Evolutionary conservation across 1,284 basidiomycete species (phyloP), one percentile per base, ranked within the genome.

Genomic region (Ustilago nuda): DNA sequence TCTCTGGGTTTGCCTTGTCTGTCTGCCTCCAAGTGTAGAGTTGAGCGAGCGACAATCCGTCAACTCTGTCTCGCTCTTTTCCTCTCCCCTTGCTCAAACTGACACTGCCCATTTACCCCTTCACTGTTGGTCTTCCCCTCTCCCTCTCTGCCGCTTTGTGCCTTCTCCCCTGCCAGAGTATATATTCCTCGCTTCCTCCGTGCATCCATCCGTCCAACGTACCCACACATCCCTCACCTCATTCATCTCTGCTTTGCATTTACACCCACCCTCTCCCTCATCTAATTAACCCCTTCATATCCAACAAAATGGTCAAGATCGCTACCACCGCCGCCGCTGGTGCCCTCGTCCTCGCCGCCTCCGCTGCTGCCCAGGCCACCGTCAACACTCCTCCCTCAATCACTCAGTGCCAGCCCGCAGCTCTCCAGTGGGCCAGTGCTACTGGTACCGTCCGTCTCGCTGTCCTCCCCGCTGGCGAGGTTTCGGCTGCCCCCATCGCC

Each of bases 221-320:
- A 57, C 48, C 55, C 30, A 52, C 53, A 36, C 9, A 23, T 32
- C 55, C 55, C 33, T 53, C 50, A 58, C 41, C 56, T 45, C 43
- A 39, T 56, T 35, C 43, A 46, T 12, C 41, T 27, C 55, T 55
- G 61, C 37, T 54, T 27, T 53, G 52, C 55, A 39, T 46, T 19
- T 51, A 19, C 45, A 32, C 51, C 53, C 54, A 17, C 23, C 48
- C 27, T 43, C 43, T 15, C 36, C 56, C 45, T 45, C 50, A 37
- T 50, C 56, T 60, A 48, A 27, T 17, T 48, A 46, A 35, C 56
- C 33, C 23, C 46, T 27, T 19, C n/a, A n/a, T 46, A 53, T 56
- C 17, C 27, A 33, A 52, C 61, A 76, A 61, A 67, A 76, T 76
- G 73, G 73, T 78, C 65, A 78, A 78, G 72, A 66, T 74, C 67